Base-by-base conservation (phyloP, 1,284 basidiomycete species). In the Pseudozyma pruni region DNA sequence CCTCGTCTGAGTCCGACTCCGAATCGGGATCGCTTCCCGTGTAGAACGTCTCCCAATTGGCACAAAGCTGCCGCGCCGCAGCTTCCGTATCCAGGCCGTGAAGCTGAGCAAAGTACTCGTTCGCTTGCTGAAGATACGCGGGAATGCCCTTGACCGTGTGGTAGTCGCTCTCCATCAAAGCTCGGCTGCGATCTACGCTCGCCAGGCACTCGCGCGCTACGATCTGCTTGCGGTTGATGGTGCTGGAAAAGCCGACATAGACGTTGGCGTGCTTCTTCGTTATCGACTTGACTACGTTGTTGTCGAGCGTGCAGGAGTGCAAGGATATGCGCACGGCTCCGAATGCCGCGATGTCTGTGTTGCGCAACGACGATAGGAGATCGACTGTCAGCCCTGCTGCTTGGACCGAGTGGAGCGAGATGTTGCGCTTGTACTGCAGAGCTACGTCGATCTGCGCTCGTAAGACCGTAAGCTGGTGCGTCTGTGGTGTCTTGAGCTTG, bases 341-440 rank as follows among this genome's bases (percentile, higher is more conserved):
- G n/a, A 66, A 74, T 13, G 54, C 39, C 1, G 62, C 46, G 8
- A 46, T 47, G 16, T 58, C 46, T 14, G 60, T 44, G 16, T 66
- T 64, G 29, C 48, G 51, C 11, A 74, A 34, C n/a, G 67, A 64
- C 2, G 51, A 47, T 27, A 81, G 48, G 20, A 78, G 45, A 19
- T 67, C 67, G 8, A 68, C 45, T 5, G 76, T 79, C 2, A 72
- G 39, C 0, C 76, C 79, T 8, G 70, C 69, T 3, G 76, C 73
- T 20, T 75, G 73, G 17, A 81, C 79, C 16, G 78, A 78, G 50
- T 81, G 79, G 16, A 80, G 72, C 46, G 73, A 76, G 38, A 81
- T 67, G 51, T 74, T 75, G 40, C 79, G 69, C 7, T 54, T 44
- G 16, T 70, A 45, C 6, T 53, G 42, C 20, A 74, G 43, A 1